Base-by-base conservation (phyloP, 2,329 filamentous ascomycete genomes). In the Fusarium musae region DNA sequence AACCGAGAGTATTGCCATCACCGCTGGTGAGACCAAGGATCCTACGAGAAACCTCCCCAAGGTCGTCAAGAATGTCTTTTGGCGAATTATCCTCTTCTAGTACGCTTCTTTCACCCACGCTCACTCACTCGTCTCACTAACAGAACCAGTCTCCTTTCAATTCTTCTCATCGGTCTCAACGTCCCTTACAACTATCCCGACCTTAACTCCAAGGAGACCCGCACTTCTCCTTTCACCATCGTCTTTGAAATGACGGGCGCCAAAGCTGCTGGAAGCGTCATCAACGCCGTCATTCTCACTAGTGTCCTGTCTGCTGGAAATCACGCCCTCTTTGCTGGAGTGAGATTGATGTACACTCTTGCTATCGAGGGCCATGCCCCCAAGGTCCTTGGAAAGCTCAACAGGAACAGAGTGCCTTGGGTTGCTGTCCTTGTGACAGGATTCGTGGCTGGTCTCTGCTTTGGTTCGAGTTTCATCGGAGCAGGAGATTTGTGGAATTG, bases 21-120 rank as follows among this genome's bases (percentile, higher is more conserved):
- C 90, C 0, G 90, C 90, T 2, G 90, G 90, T 47, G 90, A 92
- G 79, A 92, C 90, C 4, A 89, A 87, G 73, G 85, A 92, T 72
- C 90, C 91, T 0, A 85, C 87, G 23, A 86, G 85, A 70, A 91
- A 86, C 63, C 82, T 92, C 39, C 91, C 91, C 3, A 85, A 86
- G 6, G 90, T 91, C 6, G 88, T 92, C 50, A 89, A 89, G 73
- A 91, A 92, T 62, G 89, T 91, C 43, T 91, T 91, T 76, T 91
- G 88, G 88, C 86, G 90, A 9, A 90, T 90, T 59, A 69, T 89
- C 7, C 82, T 89, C 13, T 89, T 90, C 79, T 83, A 83, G 80
- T 81, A 74, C 3, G 79, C 47, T 6, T 19, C 23, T 9, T 26
- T 15, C 37, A 9, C 19, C 6, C 13, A n/a, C 44, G 15, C 19